Conservation (phyloP, 176 grass and related monocot species). For the Elaeis guineensis region DNA sequence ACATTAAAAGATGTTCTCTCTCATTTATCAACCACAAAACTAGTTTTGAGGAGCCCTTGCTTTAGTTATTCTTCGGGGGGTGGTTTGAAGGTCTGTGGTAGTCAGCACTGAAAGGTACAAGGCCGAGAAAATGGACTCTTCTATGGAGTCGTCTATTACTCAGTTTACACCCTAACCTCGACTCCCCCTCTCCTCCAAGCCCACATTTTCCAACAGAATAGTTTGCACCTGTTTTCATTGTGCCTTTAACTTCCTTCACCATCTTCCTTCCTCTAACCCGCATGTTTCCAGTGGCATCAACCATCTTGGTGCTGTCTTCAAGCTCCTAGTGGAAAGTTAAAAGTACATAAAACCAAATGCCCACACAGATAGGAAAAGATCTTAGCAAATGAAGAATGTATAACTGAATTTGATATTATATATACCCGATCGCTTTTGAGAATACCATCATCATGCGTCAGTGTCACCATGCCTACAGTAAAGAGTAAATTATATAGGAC, state of each 20-base stretch:
- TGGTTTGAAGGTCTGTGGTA: conserved; percentile 38
- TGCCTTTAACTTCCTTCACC: conserved; percentile 8
- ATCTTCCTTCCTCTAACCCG: conserved; percentile 17
- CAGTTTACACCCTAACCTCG: conserved; percentile 37
- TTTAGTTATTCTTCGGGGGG: conserved; percentile 76
- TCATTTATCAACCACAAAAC: neutral
- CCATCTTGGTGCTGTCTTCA: conserved; percentile 14
- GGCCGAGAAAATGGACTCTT: conserved; percentile 36
- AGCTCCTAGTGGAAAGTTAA: conserved; percentile 18
- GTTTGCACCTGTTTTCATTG: conserved; percentile 51
- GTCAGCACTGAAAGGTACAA: conserved; percentile 59
- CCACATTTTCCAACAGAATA: conserved; percentile 48
- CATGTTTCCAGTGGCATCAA: conserved; percentile 6
- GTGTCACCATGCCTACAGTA: too few species aligned
- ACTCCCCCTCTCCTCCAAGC: conserved; percentile 30
- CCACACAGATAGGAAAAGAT: too few species aligned
- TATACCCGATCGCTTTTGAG: too few species aligned
- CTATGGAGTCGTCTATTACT: conserved; percentile 30
- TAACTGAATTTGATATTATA: too few species aligned
- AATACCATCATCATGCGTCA: too few species aligned
- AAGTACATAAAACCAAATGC: too few species aligned
- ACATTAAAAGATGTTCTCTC: too few species aligned
- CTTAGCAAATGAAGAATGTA: too few species aligned
- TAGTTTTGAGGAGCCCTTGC: conserved; percentile 21
- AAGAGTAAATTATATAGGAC: too few species aligned